Conservation (phyloP, 805 yeast genomes). For the Cyberlindnera petersonii region DNA sequence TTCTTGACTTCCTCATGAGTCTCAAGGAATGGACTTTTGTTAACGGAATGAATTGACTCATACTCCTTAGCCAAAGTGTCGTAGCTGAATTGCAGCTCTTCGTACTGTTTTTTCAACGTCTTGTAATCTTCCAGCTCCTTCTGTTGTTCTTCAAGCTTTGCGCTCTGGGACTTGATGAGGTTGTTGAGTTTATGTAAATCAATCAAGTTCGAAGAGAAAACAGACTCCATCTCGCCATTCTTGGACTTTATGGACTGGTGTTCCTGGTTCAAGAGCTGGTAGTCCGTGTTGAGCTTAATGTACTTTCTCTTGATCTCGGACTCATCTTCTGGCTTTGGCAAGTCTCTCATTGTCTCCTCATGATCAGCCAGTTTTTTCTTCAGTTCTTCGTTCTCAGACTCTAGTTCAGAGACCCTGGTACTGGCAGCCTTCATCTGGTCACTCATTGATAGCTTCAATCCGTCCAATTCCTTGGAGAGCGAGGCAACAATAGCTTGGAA, state of each 20-base stretch:
- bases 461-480: constrained; percentile 33
- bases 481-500: constrained; percentile 29
- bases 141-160: constrained; percentile 39
- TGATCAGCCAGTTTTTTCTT: constrained; percentile 18
- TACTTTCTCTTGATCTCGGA: constrained; percentile 38
- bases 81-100: constrained; percentile 44
- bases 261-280: constrained; percentile 44
- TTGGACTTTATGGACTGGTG: constrained; percentile 40
- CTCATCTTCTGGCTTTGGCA: constrained; percentile 17
- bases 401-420: constrained; percentile 47
- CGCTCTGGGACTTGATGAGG: constrained; percentile 51
- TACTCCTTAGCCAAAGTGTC: constrained; percentile 43
- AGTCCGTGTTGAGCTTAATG: constrained; percentile 40
- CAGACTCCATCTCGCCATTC: constrained; percentile 44
- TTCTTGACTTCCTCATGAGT: constrained; percentile 29
- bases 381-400: constrained; percentile 31
- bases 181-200: constrained; percentile 51
- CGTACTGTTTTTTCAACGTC: constrained; percentile 40
- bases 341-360: constrained; percentile 17
- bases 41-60: constrained; percentile 37
- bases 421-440: constrained; percentile 56
- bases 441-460: constrained; percentile 40
- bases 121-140: constrained; percentile 41
- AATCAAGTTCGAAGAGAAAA: constrained; percentile 48
- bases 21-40: constrained; percentile 25